Conservation (phyloP, 345 rosid genomes). For the Boechera retrofracta region DNA sequence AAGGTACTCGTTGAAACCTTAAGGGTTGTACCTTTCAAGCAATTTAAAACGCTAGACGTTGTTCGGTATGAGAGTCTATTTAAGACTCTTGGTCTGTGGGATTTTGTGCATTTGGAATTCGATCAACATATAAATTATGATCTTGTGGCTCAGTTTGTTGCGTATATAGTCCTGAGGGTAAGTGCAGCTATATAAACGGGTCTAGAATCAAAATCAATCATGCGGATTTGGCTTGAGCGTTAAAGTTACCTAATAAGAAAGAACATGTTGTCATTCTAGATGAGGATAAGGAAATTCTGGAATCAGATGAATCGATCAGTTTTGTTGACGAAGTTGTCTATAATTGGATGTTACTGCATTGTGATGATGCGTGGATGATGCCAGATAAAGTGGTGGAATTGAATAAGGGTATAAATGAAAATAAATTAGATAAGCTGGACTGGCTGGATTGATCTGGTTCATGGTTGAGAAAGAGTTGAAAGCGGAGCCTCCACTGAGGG, state of each 20-base stretch:
- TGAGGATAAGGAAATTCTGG: conserved; percentile 44
- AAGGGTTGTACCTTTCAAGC: too few species aligned
- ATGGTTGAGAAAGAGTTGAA: too few species aligned
- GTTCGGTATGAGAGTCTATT: conserved; percentile 52
- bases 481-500: too few species aligned
- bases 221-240: conserved; percentile 72
- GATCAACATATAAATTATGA: conserved; percentile 40
- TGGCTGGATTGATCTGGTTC: conserved; percentile 75
- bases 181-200: conserved; percentile 62
- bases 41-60: conserved; percentile 54
- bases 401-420: conserved; percentile 53
- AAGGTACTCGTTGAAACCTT: conserved; percentile 39
- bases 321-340: conserved; percentile 63
- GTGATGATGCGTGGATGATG: conserved; percentile 72
- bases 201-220: conserved; percentile 59
- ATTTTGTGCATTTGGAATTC: conserved; percentile 67
- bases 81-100: conserved; percentile 63
- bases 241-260: conserved; percentile 60
- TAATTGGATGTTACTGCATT: conserved; percentile 66
- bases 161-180: conserved; percentile 31
- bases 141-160: conserved; percentile 63
- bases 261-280: conserved; percentile 28
- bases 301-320: conserved; percentile 50
- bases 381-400: conserved; percentile 58
- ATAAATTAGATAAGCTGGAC: conserved; percentile 65